Evolutionary conservation across 2,329 filamentous ascomycete genomes (phyloP), one percentile per base, ranked within the genome.

Genomic region (Xylaria polymorpha): DNA sequence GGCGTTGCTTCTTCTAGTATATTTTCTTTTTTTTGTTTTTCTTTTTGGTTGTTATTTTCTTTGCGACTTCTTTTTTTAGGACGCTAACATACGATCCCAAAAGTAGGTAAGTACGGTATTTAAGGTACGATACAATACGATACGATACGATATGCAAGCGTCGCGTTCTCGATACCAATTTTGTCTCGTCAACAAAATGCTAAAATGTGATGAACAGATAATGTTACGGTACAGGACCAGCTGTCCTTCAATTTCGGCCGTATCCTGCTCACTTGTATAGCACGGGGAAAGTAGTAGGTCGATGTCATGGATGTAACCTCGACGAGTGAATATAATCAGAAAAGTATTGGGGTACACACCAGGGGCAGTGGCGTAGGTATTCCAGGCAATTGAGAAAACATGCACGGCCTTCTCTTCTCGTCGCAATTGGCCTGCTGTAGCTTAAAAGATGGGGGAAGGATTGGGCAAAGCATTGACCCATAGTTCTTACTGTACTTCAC

Each of bases 251-350:
- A 29, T 15, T 56, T 56, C 12, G 41, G 15, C 9, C 37, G 15
- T 57, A 22, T 39, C 10, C 41, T 39, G n/a, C 9, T 57, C 37
- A 29, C 14, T 58, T n/a, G n/a, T 39, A 53, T 39, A 18, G 7
- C 6, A 41, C 12, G 43, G 25, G 25, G 12, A 12, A 43, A 61
- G 55, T 35, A 61, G 55, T 35, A 37, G 37, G 41, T 55, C 62
- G 62, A 69, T 71, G 69, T 71, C 69, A 71, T 71, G 18, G 50
- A 69, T 69, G 66, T 32, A 69, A 71, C 69, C 50, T 41, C 37
- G n/a, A n/a, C n/a, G n/a, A n/a, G n/a, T n/a, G n/a, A n/a, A n/a
- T n/a, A 39, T 29, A 4, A 29, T 29, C 3, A 29, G 25, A 29
- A 29, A 29, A 48, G 25, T 29, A 37, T 37, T 8, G 3, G 35